phyloP scores from a whole-genome alignment of 106 monocot species.

The Dendrobium catenatum region DNA sequence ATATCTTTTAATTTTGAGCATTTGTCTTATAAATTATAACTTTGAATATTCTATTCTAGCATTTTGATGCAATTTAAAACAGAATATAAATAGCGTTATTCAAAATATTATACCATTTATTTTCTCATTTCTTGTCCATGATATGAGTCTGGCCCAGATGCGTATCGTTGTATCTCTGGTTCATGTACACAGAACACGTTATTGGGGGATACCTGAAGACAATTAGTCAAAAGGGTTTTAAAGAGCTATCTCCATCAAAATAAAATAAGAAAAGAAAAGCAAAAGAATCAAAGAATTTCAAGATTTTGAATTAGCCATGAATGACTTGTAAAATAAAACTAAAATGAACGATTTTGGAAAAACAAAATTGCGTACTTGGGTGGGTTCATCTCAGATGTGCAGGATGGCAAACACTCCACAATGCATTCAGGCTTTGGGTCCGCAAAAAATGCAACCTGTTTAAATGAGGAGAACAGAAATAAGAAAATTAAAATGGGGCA shows the following conservation, averaged over 20 bases:
- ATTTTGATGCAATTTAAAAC: no score
- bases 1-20: no score
- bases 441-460: slow-evolving; percentile 89
- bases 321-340: no score
- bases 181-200: slow-evolving; percentile 57
- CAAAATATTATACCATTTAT: no score
- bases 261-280: neutral
- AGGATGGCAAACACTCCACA: slow-evolving; percentile 84
- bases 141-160: slow-evolving; percentile 45
- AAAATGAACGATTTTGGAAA: no score
- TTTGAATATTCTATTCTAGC: no score
- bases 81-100: no score
- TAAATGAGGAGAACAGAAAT: neutral
- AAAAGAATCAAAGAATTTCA: no score
- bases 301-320: no score
- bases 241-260: neutral
- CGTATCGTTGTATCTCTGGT: slow-evolving; percentile 73
- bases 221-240: neutral
- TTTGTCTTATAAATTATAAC: no score
- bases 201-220: slow-evolving; percentile 66
- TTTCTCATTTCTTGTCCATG: neutral
- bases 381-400: slow-evolving; percentile 75
- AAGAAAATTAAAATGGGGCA: neutral
- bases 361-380: slow-evolving; percentile 44
- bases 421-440: slow-evolving; percentile 94